Conservation (phyloP, 2,329 filamentous ascomycete species). For the Ophiocordyceps camponoti-leonardi region DNA sequence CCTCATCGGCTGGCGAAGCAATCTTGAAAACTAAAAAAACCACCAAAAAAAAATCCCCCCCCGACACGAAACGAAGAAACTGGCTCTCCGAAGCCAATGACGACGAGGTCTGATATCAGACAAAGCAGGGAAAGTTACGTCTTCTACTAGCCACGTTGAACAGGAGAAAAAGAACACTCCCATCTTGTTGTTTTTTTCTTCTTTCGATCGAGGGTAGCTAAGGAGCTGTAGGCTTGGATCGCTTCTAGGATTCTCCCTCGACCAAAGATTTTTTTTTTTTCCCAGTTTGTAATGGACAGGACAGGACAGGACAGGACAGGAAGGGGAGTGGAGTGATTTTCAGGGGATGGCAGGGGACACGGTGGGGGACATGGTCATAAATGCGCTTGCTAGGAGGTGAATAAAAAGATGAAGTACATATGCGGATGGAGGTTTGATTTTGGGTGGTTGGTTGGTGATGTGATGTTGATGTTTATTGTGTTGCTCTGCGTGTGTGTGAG, state of each 20-base stretch:
- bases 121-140: background rate
- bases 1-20: too few relatives aligned
- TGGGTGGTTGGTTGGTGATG: too few relatives aligned
- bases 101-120: conserved; percentile 1
- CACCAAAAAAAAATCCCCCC: background rate
- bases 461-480: too few relatives aligned
- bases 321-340: too few relatives aligned
- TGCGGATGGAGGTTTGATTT: too few relatives aligned
- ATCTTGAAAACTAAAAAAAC: background rate
- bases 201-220: conserved; percentile 1
- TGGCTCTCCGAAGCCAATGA: background rate
- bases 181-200: background rate
- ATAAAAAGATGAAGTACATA: too few relatives aligned
- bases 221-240: conserved; percentile 3
- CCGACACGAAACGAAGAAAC: background rate
- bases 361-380: too few relatives aligned
- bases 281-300: background rate
- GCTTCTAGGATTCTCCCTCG: background rate
- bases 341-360: too few relatives aligned
- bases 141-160: background rate
- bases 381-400: too few relatives aligned
- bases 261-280: background rate
- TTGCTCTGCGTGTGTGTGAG: too few relatives aligned
- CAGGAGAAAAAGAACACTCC: background rate
- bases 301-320: background rate